Conservation (phyloP, 73 alveolate species). For the Diophrys sp. region DNA sequence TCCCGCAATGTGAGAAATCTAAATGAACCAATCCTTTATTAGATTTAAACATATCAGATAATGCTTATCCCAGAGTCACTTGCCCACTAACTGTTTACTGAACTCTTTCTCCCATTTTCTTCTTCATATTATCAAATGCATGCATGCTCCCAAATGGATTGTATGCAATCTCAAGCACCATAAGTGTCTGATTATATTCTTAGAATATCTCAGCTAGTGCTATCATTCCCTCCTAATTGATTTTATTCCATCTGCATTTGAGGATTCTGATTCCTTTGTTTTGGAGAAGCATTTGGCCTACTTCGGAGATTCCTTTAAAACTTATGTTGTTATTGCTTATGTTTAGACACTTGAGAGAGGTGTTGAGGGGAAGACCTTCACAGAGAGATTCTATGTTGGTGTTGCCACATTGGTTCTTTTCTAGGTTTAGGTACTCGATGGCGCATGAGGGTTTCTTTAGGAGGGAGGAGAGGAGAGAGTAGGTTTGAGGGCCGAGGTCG, state of each 20-base stretch:
- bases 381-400: neutral
- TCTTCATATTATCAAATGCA: no score
- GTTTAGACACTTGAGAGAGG: neutral
- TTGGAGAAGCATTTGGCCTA: no score
- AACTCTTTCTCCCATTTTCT: no score
- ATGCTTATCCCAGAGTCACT: constrained; percentile 4
- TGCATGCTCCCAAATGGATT: constrained; percentile 38
- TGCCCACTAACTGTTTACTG: no score
- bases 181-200: constrained; percentile 15
- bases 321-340: no score
- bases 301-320: neutral
- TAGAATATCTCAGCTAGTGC: no score
- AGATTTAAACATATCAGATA: constrained; percentile 38
- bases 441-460: neutral
- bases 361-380: neutral
- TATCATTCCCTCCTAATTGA: neutral
- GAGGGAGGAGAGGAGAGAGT: neutral
- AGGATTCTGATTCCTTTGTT: neutral
- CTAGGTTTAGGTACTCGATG: neutral
- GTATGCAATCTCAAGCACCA: constrained; percentile 42
- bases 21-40: constrained; percentile 40
- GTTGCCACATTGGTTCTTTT: neutral
- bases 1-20: constrained; percentile 44
- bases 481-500: neutral
- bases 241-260: neutral